Conservation (phyloP, 768 basidiomycete genomes). For the Gyrodon lividus region DNA sequence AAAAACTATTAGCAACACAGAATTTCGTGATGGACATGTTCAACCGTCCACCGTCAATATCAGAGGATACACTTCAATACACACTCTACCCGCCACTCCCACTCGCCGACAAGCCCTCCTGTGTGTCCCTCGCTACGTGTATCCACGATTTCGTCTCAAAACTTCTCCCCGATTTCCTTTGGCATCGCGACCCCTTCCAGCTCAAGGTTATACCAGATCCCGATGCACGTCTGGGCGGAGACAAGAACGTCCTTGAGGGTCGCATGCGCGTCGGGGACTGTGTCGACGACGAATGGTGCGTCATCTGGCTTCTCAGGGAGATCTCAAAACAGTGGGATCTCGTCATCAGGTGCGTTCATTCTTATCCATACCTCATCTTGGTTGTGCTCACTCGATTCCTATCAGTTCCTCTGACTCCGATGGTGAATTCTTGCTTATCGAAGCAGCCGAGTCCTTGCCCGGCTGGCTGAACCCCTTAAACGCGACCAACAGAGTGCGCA, state of each 20-base stretch:
- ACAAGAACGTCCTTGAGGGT: conserved; percentile 70
- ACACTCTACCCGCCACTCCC: conserved; percentile 60
- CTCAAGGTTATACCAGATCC: conserved; percentile 59
- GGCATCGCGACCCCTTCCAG: conserved; percentile 85
- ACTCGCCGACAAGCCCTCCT: conserved; percentile 57
- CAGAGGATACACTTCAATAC: conserved; percentile 85
- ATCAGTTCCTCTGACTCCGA: conserved; percentile 74
- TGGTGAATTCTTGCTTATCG: conserved; percentile 94
- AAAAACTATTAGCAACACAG: not conserved
- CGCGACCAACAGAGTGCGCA: conserved; percentile 87
- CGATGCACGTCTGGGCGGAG: conserved; percentile 30
- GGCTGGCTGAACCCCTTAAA: conserved; percentile 90
- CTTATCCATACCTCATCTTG: not conserved
- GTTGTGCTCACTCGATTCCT: conserved; percentile 1
- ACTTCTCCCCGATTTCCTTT: conserved; percentile 62
- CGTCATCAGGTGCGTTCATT: conserved; percentile 61
- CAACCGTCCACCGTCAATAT: conserved; percentile 71
- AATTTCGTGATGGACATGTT: conserved; percentile 59
- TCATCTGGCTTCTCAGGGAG: conserved; percentile 84
- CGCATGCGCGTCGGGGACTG: conserved; percentile 91
- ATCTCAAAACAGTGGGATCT: conserved; percentile 79
- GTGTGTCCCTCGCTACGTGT: conserved; percentile 64
- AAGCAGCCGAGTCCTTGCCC: conserved; percentile 89
- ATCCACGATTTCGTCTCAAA: conserved; percentile 56
- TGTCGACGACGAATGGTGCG: conserved; percentile 98